Base-by-base conservation (phyloP, 2,329 filamentous ascomycete genomes). In the Fusarium sp. region DNA sequence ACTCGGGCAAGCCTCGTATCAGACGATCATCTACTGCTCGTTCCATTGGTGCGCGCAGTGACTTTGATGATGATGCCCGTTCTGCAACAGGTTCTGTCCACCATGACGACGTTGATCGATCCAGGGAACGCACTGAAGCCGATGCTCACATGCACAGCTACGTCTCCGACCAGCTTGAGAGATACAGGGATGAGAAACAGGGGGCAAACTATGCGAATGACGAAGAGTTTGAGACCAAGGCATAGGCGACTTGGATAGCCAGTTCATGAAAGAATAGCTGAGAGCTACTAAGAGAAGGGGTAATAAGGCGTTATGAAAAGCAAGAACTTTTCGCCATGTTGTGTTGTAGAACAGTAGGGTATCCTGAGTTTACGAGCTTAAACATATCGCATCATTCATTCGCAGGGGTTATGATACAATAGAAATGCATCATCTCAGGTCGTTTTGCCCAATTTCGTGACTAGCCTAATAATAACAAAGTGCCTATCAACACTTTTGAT, bases 11-110 rank as follows among this genome's bases (percentile, higher is more conserved):
- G 69, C 85, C 85, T 20, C 82, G 83, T 19, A 83, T 95, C 71
- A 90, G 93, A 37, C 89, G 93, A 56, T 94, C 92, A 6, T 95
- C 93, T 6, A 94, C 92, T 1, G 89, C 88, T 43, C 89, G 95
- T 40, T 96, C 93, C 47, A 94, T 98, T 58, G 92, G 93, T 35
- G 89, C 89, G 55, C 89, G 93, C 53, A 96, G 92, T 76, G 94
- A 97, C 79, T 97, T 91, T 76, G 86, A 85, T 15, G 79, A 79
- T 20, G 79, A 80, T 48, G 71, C 51, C 1, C 76, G 65, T 30
- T 80, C 78, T 7, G 72, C 71, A 10, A 75, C 72, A 35, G 76
- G 76, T 53, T 76, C 75, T 7, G 71, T 76, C n/a, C 71, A 74
- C 39, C 71, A 75, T 6, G 78, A 79, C 15, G 79, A 81, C 17